Evolutionary conservation across 202 grass and related monocot species (phyloP), one percentile per base, ranked within the genome.

Genomic region (Carex sylvatica): DNA sequence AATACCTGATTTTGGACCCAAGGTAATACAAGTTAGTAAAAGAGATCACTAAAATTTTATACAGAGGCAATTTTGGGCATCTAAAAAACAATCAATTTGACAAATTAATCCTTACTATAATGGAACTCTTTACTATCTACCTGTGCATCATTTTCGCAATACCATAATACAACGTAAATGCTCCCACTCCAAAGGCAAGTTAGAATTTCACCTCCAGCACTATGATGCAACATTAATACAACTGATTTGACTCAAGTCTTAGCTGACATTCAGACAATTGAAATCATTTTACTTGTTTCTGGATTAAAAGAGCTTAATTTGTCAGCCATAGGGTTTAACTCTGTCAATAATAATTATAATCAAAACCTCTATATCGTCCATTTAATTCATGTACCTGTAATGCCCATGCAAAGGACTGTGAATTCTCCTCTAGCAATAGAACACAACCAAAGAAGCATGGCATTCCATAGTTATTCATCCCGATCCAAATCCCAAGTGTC

Each of bases 391-490:
- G 83, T 87, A 91, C 89, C 91, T 91, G 86, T 47, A 91, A 84
- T 82, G 87, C 87, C 89, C 91, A 91, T 64, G 52, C 20, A 55
- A 86, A 91, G 11, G 89, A 90, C 33, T 84, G 59, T 16, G 61
- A 28, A 89, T 85, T 93, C 84, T 82, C 91, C 49, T 90, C 89
- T 35, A 79, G 66, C 30, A 93, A 69, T 83, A 97, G 86, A 1
- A 63, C 53, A 1, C 89, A 90, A 61, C 74, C 82, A 60, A 91
- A 87, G 82, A 88, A 88, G 82, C 82, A 91, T 26, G 85, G 81
- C 66, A 79, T 86, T 42, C 93, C 93, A 85, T 82, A 73, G 70
- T 91, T 91, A 76, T 93, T 88, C 91, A 93, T 83, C 66, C 93
- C 93, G 71, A 97, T 51, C 88, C 88, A 97, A 58, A 97, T 87